phyloP scores from a whole-genome alignment of 805 yeast species.

The Metschnikowia anglica region DNA sequence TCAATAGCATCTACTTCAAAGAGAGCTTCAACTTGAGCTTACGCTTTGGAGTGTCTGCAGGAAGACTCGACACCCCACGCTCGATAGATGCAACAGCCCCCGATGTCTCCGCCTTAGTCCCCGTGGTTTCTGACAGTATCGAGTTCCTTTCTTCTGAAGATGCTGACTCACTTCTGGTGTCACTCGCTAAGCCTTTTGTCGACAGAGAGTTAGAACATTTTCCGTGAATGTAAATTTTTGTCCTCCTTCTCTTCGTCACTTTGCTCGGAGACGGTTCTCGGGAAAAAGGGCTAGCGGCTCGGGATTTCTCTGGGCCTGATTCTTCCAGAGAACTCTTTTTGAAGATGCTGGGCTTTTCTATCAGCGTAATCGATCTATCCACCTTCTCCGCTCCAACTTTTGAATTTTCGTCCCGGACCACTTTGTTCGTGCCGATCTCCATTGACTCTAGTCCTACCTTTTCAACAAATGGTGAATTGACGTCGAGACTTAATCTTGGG shows the following conservation, averaged over 20 bases:
- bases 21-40: conserved; percentile 17
- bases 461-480: neutral
- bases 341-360: neutral
- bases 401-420: neutral
- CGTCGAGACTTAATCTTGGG: neutral
- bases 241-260: conserved; percentile 26
- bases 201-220: conserved; percentile 14
- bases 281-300: conserved; percentile 20
- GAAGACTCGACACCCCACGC: conserved; percentile 2
- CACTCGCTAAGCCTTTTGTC: conserved; percentile 6
- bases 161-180: neutral
- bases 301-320: conserved; percentile 5
- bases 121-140: neutral
- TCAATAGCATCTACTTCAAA: conserved; percentile 1
- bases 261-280: conserved; percentile 12
- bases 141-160: neutral
- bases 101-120: neutral
- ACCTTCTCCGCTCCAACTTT: conserved; percentile 12
- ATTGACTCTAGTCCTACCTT: neutral
- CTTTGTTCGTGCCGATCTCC: neutral
- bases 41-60: conserved; percentile 11
- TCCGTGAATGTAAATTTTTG: conserved; percentile 29
- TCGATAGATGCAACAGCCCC: conserved; percentile 3
- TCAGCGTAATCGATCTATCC: conserved; percentile 21
- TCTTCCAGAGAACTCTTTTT: conserved; percentile 8